phyloP scores from a whole-genome alignment of 306 rosid genomes.

The Dicorynia guianensis region DNA sequence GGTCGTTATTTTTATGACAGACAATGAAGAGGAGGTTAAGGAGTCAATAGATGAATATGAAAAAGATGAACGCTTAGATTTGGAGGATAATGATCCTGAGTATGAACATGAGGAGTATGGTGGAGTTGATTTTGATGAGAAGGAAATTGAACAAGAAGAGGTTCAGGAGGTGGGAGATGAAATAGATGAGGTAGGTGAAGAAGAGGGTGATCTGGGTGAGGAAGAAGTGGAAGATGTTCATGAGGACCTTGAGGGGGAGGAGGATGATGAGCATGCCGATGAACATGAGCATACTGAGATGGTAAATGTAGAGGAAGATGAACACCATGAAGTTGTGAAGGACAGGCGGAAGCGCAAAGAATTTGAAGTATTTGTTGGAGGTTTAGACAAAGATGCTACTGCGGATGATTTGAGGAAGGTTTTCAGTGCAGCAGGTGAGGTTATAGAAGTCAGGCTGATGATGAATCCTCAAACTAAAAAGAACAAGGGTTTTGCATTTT shows the following conservation, averaged over 20 bases:
- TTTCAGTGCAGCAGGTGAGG: conserved; percentile 82
- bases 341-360: conserved; percentile 95
- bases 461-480: conserved; percentile 95
- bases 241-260: conserved; percentile 83
- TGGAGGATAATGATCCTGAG: conserved; percentile 97
- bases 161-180: conserved; percentile 73
- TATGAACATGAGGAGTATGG: conserved; percentile 88
- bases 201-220: conserved; percentile 80
- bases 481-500: conserved; percentile 97
- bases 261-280: conserved; percentile 70
- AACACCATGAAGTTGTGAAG: conserved; percentile 86
- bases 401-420: conserved; percentile 86
- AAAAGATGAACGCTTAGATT: conserved; percentile 86
- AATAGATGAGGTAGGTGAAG: conserved; percentile 77
- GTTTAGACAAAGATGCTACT: conserved; percentile 92
- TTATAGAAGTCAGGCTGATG: conserved; percentile 92
- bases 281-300: conserved; percentile 62
- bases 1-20: conserved; percentile 65
- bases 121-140: conserved; percentile 94
- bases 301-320: conserved; percentile 82
- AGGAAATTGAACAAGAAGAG: conserved; percentile 86
- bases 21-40: conserved; percentile 81
- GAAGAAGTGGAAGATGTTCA: conserved; percentile 82
- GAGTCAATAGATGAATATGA: conserved; percentile 82
- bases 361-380: conserved; percentile 98